phyloP scores from a whole-genome alignment of 2,329 filamentous ascomycete genomes.

The Biscogniauxia sp. region DNA sequence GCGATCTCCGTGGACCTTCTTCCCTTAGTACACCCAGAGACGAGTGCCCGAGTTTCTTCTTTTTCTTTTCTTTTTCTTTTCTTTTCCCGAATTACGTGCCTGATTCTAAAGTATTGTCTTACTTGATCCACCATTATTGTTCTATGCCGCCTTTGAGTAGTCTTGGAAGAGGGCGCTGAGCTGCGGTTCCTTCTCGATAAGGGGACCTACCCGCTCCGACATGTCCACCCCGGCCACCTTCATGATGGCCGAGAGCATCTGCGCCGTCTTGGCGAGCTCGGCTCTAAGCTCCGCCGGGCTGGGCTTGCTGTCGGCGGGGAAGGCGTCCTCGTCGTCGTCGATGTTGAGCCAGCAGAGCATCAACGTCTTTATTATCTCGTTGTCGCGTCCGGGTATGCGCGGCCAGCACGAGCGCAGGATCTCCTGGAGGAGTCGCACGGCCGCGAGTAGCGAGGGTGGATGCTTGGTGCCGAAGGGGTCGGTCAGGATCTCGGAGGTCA shows the following conservation, averaged over 20 bases:
- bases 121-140: too few species aligned
- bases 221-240: slow-evolving; percentile 28
- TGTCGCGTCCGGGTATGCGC: slow-evolving; percentile 59
- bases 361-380: slow-evolving; percentile 62
- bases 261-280: slow-evolving; percentile 34
- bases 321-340: slow-evolving; percentile 38
- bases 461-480: slow-evolving; percentile 65
- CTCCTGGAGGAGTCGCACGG: slow-evolving; percentile 52
- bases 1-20: slow-evolving; percentile 7
- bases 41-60: background rate
- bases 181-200: slow-evolving; percentile 37
- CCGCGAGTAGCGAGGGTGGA: slow-evolving; percentile 51
- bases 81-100: background rate
- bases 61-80: too few species aligned
- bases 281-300: slow-evolving; percentile 28
- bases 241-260: slow-evolving; percentile 36
- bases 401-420: slow-evolving; percentile 68
- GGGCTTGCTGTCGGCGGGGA: slow-evolving; percentile 4
- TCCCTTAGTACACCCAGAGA: background rate
- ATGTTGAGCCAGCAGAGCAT: slow-evolving; percentile 62
- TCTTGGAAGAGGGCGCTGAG: slow-evolving; percentile 33
- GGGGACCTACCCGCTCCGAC: slow-evolving; percentile 29
- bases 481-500: slow-evolving; percentile 62
- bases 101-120: too few species aligned
- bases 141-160: slow-evolving; percentile 7